phyloP scores from a whole-genome alignment of 2,329 filamentous ascomycete species.

The Tolypocladium guangdongense region DNA sequence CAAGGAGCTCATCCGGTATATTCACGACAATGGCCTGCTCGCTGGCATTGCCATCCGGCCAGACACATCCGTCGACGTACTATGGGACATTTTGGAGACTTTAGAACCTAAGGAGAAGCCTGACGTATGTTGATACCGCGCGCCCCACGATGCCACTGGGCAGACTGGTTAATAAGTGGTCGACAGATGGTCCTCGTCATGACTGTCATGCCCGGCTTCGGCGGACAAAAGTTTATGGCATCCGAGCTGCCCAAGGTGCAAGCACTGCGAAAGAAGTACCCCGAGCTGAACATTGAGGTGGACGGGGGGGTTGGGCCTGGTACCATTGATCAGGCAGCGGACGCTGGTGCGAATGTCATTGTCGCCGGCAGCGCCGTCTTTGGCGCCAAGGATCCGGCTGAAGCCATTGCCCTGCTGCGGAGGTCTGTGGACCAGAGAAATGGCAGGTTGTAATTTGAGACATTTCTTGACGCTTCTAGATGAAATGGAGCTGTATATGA shows the following conservation, averaged over 20 bases:
- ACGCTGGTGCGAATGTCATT: slow-evolving; percentile 95
- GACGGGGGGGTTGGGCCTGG: slow-evolving; percentile 82
- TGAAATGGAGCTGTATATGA: not conserved
- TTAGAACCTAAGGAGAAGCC: slow-evolving; percentile 64
- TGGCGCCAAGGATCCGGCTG: slow-evolving; percentile 75
- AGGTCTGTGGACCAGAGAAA: slow-evolving; percentile 59
- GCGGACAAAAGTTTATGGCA: slow-evolving; percentile 97
- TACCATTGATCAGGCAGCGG: slow-evolving; percentile 88
- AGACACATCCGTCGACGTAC: slow-evolving; percentile 76
- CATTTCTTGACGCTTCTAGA: not conserved
- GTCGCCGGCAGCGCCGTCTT: slow-evolving; percentile 95
- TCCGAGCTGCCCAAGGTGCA: slow-evolving; percentile 89
- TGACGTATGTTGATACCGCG: slow-evolving; percentile 54
- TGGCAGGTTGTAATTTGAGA: slow-evolving; percentile 23
- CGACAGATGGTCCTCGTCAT: slow-evolving; percentile 92
- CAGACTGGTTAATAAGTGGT: slow-evolving; percentile 3
- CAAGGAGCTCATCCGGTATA: slow-evolving; percentile 76
- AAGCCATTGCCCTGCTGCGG: slow-evolving; percentile 75
- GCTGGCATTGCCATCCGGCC: slow-evolving; percentile 96
- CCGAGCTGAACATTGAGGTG: slow-evolving; percentile 91
- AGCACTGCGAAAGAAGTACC: slow-evolving; percentile 73
- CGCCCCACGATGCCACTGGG: not conserved
- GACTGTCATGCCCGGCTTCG: slow-evolving; percentile 96
- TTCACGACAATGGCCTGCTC: slow-evolving; percentile 78
- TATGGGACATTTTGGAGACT: slow-evolving; percentile 81